Base-by-base conservation (phyloP, 129 eudicot species). In the Cynara cardunculus region DNA sequence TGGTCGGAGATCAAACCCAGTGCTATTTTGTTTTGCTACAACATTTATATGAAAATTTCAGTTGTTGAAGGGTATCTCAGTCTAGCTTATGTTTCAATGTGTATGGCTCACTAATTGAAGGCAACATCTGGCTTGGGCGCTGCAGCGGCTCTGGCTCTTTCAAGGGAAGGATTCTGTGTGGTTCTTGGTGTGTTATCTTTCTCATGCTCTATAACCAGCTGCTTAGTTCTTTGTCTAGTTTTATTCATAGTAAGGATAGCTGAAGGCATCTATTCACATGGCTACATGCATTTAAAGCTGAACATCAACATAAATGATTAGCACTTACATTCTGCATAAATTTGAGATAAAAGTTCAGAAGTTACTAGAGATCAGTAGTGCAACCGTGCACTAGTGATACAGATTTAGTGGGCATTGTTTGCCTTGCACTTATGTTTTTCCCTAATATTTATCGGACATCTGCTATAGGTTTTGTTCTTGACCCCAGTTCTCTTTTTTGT, bases 71-170 rank as follows among this genome's bases (percentile, higher is more conserved):
- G 74, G 35, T 14, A 24, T 64, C 34, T 69, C 72, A 19, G 30
- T 53, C 71, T 6, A 66, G 18, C 34, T 31, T 35, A 30, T 80
- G 68, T 30, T 22, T 68, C 78, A n/a, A 18, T 73, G 71, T 83
- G 73, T 32, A 73, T 26, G 53, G 53, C 16, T 76, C 67, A 37
- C 66, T 72, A 70, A 76, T 76, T 84, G 71, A 86, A 95, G 99
- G 97, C 97, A 41, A 86, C 97, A 14, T 92, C 99, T 71, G 99
- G 99, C 32, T 85, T 95, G 83, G 99, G 99, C 84, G 97, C 97
- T 75, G 97, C 94, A 75, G 90, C 92, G 44, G 93, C 95, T 73
- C 49, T 82, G 80, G 93, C 88, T 49, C 93, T 95, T 61, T 84
- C 97, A 37, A 86, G 71, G 81, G 84, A 95, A 86, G 99, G 97